Base-by-base conservation (phyloP, 83 land plant genomes). In the Picea abies region DNA sequence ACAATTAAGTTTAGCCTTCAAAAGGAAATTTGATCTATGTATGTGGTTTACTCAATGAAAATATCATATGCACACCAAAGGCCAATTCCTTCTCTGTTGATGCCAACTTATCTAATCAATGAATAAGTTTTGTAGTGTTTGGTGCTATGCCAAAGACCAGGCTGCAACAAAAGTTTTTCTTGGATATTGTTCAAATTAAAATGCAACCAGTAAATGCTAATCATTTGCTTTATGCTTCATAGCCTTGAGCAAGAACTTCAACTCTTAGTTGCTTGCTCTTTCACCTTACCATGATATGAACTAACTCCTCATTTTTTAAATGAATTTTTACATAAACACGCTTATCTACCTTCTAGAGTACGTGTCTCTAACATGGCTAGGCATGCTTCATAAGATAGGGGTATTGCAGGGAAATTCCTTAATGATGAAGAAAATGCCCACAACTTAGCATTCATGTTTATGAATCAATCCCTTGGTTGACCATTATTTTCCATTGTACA, bases 391-490 rank as follows among this genome's bases (percentile, higher is more conserved):
- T 94, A 90, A 63, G 94, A 94, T 60, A 89, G 88, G 76, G 94
- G 91, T 9, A 72, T 94, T 41, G 94, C 94, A 1, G 92, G 94
- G 94, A 94, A 90, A 39, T 92, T 94, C 37, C 71, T 88, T 60
- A 85, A 87, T 60, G 91, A 94, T 9, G 92, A 94, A 16, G 88
- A 90, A 10, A 11, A 61, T 22, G 64, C 41, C 62, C 92, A 92
- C 78, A 90, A 94, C 84, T 56, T 94, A 4, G 91, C 91, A 62
- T 90, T 94, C 83, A 82, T 89, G 89, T 94, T 92, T 63, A 70
- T 90, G 7, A 94, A 92, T 83, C 92, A 94, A 94, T 94, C 94
- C 35, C 90, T 94, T 80, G 87, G 90, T 35, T 87, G 79, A 76
- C 79, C 78, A 47, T 41, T 41, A 41, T 41, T 41, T 41, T 3